A percentile compares a stretch with the other conserved stretches of the same genome.
Evolutionary conservation across 2,329 filamentous ascomycete species (phyloP).

Genomic region (Fusarium sterilihyphosum): DNA sequence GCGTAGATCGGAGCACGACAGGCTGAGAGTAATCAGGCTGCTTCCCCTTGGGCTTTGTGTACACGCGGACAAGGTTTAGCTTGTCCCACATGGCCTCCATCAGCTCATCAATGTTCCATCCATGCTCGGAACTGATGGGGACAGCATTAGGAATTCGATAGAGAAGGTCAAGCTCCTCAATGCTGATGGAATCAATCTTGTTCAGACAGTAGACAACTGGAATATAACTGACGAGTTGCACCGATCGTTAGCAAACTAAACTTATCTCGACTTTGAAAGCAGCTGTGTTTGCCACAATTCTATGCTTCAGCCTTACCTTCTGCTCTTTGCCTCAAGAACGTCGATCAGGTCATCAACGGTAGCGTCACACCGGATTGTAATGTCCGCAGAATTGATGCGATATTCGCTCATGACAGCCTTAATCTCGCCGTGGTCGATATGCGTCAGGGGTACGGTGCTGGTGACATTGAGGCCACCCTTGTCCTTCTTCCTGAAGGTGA

Average conservation of each 20-base stretch:
- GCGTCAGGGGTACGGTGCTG: conserved; percentile 88
- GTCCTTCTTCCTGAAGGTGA: conserved; percentile 99
- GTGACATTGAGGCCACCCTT: conserved; percentile 97
- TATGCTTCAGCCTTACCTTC: conserved; percentile 54
- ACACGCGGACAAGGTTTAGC: conserved; percentile 88
- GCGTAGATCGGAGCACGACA: conserved; percentile 84
- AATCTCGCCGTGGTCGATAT: conserved; percentile 97
- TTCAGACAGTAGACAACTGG: conserved; percentile 99
- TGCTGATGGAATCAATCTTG: conserved; percentile 98
- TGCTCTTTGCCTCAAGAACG: conserved; percentile 90
- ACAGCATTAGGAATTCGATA: conserved; percentile 98
- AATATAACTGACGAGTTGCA: conserved; percentile 75
- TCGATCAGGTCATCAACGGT: conserved; percentile 98
- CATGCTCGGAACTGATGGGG: conserved; percentile 95
- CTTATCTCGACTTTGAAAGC: background rate
- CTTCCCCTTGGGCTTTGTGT: conserved; percentile 97
- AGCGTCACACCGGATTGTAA: conserved; percentile 96
- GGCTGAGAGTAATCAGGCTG: conserved; percentile 91
- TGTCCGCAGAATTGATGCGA: conserved; percentile 94
- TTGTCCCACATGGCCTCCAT: conserved; percentile 99
- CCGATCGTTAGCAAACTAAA: conserved; percentile 21
- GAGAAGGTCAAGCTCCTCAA: conserved; percentile 94
- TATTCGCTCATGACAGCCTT: conserved; percentile 98
- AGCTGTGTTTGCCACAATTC: conserved; percentile 1
- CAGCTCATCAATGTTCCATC: conserved; percentile 97